These are phyloP conservation scores for Bipolaris bicolor DNA, from an alignment of 2,329 filamentous ascomycete genomes.

Conservation along the genomic window DNA sequence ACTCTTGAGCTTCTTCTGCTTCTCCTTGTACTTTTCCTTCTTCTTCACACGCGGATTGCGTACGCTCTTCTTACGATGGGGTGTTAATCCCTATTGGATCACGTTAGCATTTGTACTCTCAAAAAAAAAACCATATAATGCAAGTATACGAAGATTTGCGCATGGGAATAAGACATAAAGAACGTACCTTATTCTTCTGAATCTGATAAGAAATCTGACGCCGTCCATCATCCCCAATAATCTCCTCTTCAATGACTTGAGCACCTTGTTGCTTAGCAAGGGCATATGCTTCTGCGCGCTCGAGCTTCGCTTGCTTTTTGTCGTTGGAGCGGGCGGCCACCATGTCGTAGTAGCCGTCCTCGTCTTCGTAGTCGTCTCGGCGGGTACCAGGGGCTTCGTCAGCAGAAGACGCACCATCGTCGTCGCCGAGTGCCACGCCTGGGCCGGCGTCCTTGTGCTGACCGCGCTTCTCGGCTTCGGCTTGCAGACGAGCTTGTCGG, in stretches of 20 bases:
- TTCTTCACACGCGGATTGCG: conserved; percentile 98
- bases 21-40: conserved; percentile 92
- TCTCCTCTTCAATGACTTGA: conserved; percentile 69
- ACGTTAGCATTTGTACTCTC: neutral
- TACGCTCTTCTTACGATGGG: conserved; percentile 90
- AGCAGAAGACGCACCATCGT: conserved; percentile 69
- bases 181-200: conserved; percentile 88
- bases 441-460: conserved; percentile 60
- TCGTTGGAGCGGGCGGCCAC: conserved; percentile 70
- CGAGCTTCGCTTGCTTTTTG: conserved; percentile 77
- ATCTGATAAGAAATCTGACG: conserved; percentile 92
- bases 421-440: conserved; percentile 69
- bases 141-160: too few species aligned
- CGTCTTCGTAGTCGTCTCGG: conserved; percentile 54
- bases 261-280: conserved; percentile 62
- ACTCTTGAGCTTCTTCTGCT: conserved; percentile 94
- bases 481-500: conserved; percentile 81
- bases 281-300: conserved; percentile 63
- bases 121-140: neutral
- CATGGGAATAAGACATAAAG: neutral
- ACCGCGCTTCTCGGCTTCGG: conserved; percentile 85
- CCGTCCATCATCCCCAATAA: conserved; percentile 82
- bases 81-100: conserved; percentile 61
- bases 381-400: conserved; percentile 56
- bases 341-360: conserved; percentile 88